Percentiles rank a stretch among this genome's conserved stretches.
Evolutionary conservation across 1,284 basidiomycete species (phyloP).

Genomic region (Ganoderma lucidum): DNA sequence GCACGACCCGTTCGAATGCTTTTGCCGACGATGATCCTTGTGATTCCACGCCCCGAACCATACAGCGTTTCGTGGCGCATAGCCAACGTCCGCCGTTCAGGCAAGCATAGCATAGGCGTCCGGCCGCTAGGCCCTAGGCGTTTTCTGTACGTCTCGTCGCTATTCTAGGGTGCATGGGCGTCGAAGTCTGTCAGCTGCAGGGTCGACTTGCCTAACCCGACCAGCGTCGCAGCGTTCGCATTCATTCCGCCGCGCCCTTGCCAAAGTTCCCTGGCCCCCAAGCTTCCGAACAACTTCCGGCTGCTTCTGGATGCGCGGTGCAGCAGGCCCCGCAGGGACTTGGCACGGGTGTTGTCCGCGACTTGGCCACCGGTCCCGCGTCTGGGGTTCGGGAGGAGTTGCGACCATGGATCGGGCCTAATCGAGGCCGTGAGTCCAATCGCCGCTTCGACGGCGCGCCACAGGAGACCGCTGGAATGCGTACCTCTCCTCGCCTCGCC

Average conservation of each 20-base stretch:
- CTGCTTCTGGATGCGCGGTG: slow-evolving; percentile 22
- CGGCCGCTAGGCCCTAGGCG: slow-evolving; percentile 18
- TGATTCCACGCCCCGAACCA: not conserved
- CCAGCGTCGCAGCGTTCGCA: slow-evolving; percentile 15
- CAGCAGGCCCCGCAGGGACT: not conserved
- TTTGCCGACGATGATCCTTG: not conserved
- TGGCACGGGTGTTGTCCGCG: not conserved
- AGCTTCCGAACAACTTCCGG: slow-evolving; percentile 24
- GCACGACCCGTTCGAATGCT: not conserved
- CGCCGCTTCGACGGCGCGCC: not conserved
- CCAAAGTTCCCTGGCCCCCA: slow-evolving; percentile 4
- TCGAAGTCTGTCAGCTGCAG: slow-evolving; percentile 29
- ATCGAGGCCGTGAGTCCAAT: not conserved
- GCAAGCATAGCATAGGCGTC: slow-evolving; percentile 11
- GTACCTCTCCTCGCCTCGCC: not conserved
- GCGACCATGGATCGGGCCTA: slow-evolving; percentile 7
- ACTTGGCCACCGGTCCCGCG: slow-evolving; percentile 1
- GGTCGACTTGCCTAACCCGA: slow-evolving; percentile 21
- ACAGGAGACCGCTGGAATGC: slow-evolving; percentile 2
- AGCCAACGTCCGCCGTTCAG: not conserved
- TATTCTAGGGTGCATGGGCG: slow-evolving; percentile 27
- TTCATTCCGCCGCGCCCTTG: slow-evolving; percentile 7
- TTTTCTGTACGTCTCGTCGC: slow-evolving; percentile 15
- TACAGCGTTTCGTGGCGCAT: not conserved
- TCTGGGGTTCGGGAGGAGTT: slow-evolving; percentile 1